phyloP scores from a whole-genome alignment of 495 filamentous ascomycete species.

The Aspergillus heteromorphus region DNA sequence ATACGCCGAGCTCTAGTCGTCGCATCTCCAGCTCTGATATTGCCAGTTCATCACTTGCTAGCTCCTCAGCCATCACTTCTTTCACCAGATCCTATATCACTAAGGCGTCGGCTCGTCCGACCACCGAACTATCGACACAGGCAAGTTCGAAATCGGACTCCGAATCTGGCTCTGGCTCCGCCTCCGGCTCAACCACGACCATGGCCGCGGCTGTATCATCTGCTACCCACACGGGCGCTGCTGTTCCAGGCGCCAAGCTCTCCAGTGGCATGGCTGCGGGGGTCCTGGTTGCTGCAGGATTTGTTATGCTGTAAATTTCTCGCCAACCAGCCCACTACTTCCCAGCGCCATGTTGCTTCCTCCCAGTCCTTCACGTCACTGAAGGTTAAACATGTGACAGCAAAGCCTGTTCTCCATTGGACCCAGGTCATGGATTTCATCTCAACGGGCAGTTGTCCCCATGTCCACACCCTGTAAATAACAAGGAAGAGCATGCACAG shows the following conservation, averaged over 20 bases:
- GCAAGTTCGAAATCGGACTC: neutral
- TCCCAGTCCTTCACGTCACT: too few species aligned
- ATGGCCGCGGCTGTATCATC: slow-evolving; percentile 20
- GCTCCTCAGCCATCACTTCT: slow-evolving; percentile 16
- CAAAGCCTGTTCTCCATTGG: too few species aligned
- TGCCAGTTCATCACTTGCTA: neutral
- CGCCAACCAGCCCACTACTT: neutral
- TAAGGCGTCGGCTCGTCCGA: neutral
- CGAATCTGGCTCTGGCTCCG: neutral
- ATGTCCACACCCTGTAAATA: neutral
- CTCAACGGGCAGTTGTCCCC: too few species aligned
- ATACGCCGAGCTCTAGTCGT: neutral
- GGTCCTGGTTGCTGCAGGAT: slow-evolving; percentile 38
- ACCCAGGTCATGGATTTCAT: too few species aligned
- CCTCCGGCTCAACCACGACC: slow-evolving; percentile 3
- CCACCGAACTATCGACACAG: neutral
- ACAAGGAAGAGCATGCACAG: neutral
- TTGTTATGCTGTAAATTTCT: slow-evolving; percentile 36
- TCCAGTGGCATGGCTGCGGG: slow-evolving; percentile 33
- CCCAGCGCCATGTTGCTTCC: neutral
- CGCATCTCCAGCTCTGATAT: neutral
- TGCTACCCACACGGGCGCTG: slow-evolving; percentile 23
- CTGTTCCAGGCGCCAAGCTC: slow-evolving; percentile 27
- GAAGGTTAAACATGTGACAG: too few species aligned
- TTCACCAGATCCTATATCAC: slow-evolving; percentile 15